phyloP scores from a whole-genome alignment of 805 yeast genomes.

The Zygotorulaspora sp. region DNA sequence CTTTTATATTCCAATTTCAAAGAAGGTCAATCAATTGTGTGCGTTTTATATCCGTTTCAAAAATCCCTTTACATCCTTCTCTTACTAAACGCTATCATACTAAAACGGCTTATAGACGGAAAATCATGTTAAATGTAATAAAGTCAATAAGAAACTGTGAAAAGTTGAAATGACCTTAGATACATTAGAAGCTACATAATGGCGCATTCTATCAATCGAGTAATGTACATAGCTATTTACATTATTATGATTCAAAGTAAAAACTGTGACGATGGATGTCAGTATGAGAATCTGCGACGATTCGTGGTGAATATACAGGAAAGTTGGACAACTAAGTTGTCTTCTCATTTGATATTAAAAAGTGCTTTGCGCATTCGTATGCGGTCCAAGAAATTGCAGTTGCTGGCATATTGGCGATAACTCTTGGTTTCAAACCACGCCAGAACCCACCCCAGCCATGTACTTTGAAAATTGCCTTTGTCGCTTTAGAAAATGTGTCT shows the following conservation, averaged over 20 bases:
- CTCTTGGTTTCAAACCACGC: conserved; percentile 86
- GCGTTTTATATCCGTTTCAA: no score
- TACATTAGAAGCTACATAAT: no score
- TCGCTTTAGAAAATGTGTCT: conserved; percentile 67
- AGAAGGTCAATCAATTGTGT: no score
- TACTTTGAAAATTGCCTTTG: conserved; percentile 54
- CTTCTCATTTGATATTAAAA: conserved; percentile 19
- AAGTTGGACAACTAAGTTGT: neutral
- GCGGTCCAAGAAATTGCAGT: conserved; percentile 98
- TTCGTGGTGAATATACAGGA: conserved; percentile 1
- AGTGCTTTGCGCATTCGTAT: conserved; percentile 87
- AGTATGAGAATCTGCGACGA: neutral
- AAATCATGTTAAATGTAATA: no score
- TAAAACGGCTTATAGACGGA: no score
- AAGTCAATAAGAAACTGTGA: no score
- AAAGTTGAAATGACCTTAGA: no score
- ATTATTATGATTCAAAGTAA: neutral
- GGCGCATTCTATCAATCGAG: neutral
- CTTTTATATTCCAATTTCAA: no score
- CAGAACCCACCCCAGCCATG: conserved; percentile 66
- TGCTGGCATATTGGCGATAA: conserved; percentile 88
- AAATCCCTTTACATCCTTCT: no score
- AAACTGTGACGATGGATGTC: neutral
- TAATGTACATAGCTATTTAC: conserved; percentile 1
- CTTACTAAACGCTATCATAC: no score